Evolutionary conservation across 768 basidiomycete species (phyloP).

Genomic region (Rhodotorula babjevae): DNA sequence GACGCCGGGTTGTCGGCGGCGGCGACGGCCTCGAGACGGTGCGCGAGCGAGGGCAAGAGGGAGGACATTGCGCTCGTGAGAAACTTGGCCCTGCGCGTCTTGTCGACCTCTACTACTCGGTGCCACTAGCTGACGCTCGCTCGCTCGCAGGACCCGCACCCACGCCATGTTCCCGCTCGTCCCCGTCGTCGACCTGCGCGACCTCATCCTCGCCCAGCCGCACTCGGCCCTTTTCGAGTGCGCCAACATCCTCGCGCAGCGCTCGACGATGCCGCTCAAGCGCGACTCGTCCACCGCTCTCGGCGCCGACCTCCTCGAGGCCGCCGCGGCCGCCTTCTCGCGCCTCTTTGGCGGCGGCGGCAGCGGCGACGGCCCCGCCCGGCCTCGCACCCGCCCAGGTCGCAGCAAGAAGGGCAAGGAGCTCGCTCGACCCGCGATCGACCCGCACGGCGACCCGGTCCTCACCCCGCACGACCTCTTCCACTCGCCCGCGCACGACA

Average conservation of each 20-base stretch:
- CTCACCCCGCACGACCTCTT: conserved; percentile 15
- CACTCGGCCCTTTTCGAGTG: conserved; percentile 6
- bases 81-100: conserved; percentile 8
- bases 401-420: neutral
- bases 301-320: neutral
- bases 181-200: neutral
- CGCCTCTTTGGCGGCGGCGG: neutral
- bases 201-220: neutral
- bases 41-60: neutral
- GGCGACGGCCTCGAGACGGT: neutral
- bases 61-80: neutral
- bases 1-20: no score
- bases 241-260: neutral
- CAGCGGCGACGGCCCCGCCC: neutral
- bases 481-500: neutral
- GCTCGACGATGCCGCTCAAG: neutral
- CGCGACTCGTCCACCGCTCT: neutral
- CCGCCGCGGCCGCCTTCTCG: neutral
- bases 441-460: neutral
- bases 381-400: neutral
- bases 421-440: neutral
- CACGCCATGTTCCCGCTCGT: conserved; percentile 21
- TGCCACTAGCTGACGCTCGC: no score
- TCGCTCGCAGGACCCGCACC: conserved; percentile 6
- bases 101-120: no score